These are phyloP conservation scores for Fusarium hainanense DNA, from an alignment of 2,329 filamentous ascomycete genomes.

Conservation along the genomic window DNA sequence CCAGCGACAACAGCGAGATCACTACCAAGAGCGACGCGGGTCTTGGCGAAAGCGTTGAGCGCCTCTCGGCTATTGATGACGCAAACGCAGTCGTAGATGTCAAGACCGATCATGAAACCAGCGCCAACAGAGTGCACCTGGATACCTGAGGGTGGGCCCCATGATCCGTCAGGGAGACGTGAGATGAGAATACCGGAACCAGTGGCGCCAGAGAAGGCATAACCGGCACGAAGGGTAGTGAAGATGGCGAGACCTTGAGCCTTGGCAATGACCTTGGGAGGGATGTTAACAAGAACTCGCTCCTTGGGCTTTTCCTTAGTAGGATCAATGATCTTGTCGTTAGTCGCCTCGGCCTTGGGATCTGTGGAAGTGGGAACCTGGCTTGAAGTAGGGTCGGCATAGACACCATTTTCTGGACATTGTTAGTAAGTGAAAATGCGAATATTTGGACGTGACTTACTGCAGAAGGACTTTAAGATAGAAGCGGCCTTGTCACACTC, in stretches of 20 bases:
- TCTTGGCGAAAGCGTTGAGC: conserved; percentile 78
- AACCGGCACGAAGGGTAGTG: conserved; percentile 74
- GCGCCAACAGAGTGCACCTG: conserved; percentile 82
- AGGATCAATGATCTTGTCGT: conserved; percentile 47
- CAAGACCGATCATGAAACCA: conserved; percentile 83
- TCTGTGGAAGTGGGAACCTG: conserved; percentile 49
- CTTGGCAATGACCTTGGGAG: conserved; percentile 69
- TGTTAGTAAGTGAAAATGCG: conserved; percentile 4
- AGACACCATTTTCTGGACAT: conserved; percentile 62
- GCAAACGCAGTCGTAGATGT: conserved; percentile 90
- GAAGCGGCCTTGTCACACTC: conserved; percentile 91
- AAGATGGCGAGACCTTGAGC: conserved; percentile 78
- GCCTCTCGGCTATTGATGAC: conserved; percentile 85
- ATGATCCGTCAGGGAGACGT: conserved; percentile 71
- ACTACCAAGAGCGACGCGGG: conserved; percentile 80
- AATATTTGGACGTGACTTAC: conserved; percentile 58
- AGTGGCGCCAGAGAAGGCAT: conserved; percentile 73
- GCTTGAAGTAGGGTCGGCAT: conserved; percentile 52
- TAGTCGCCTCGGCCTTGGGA: conserved; percentile 46
- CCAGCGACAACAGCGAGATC: conserved; percentile 81
- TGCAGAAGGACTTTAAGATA: conserved; percentile 88
- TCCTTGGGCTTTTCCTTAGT: conserved; percentile 56
- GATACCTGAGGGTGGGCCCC: conserved; percentile 86
- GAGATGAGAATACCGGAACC: conserved; percentile 74
- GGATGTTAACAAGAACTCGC: conserved; percentile 65